Base-by-base conservation (phyloP, 1,284 basidiomycete genomes). In the Trichosporon sp. region DNA sequence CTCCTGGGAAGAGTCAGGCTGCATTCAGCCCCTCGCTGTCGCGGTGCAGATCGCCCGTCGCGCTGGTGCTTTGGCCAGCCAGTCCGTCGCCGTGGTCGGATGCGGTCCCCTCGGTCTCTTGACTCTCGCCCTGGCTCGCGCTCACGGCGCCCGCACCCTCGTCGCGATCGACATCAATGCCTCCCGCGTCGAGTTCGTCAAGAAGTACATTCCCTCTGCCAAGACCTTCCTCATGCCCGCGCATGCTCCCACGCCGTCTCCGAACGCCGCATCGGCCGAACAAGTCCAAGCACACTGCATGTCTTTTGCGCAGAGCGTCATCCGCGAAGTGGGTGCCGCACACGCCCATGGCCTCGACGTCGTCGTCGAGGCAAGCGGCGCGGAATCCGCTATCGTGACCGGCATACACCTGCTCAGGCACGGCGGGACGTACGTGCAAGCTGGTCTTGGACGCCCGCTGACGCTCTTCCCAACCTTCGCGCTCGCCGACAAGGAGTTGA, bases 61-160 rank as follows among this genome's bases (percentile, higher is more conserved):
- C 6, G 76, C 75, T 1, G 61, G 68, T 2, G 31, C 66, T 2
- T 69, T 73, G 31, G 72, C 76, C 2, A 89, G 88, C 79, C 89
- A 92, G 80, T 88, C 88, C 43, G 88, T 93, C 73, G 89, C 87
- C 32, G 86, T 97, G 68, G 94, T 95, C 77, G 95, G 94, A 37
- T 86, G 85, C n/a, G 95, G 96, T 1, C 95, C 95, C 5, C 91
- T 98, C 74, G 94, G 94, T 14, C 87, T 97, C 12, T 88, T 97
- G 37, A 91, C 89, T 79, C 94, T 95, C 89, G 94, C 94, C 2
- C 92, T 94, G 26, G 93, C 93, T 16, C 92, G 90, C 79, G 93
- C 93, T 0, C 87, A 94, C 69, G 93, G 92, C 37, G 93, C 92
- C 0, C 86, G 88, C 64, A 89, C 90, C 64, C 87, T 95, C 71